Conservation (phyloP, 192 early-diverging fungal species). For the Hyaloraphidium curvatum region DNA sequence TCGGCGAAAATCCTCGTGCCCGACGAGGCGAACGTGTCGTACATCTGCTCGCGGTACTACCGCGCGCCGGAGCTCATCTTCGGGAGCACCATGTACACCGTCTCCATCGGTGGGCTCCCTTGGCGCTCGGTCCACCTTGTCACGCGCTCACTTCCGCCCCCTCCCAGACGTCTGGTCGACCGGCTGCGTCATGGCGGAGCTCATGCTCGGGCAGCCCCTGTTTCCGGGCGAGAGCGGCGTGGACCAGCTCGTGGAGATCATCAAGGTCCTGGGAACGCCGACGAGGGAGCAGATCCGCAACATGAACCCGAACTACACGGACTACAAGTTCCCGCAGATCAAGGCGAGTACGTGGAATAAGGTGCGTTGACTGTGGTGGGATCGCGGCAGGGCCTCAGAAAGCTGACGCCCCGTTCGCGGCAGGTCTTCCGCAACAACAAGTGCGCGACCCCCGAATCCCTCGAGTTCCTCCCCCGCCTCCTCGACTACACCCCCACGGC, state of each 20-base stretch:
- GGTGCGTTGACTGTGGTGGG: conserved; percentile 15
- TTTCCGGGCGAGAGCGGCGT: conserved; percentile 95
- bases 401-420: neutral
- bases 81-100: conserved; percentile 81
- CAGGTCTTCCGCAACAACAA: conserved; percentile 71
- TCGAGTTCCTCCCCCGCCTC: conserved; percentile 66
- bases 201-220: conserved; percentile 79
- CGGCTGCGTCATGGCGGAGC: conserved; percentile 91
- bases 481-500: conserved; percentile 78
- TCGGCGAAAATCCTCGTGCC: conserved; percentile 85
- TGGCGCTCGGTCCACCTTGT: neutral
- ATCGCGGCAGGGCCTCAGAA: neutral
- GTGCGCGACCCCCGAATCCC: conserved; percentile 58
- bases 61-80: conserved; percentile 93
- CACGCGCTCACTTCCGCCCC: neutral
- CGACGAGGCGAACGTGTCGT: conserved; percentile 94
- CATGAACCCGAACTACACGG: conserved; percentile 97
- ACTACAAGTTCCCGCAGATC: conserved; percentile 97
- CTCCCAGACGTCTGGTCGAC: conserved; percentile 75
- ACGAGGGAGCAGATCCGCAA: conserved; percentile 85
- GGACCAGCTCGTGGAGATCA: conserved; percentile 97
- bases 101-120: conserved; percentile 31
- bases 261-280: conserved; percentile 95
- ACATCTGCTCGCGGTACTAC: conserved; percentile 97
- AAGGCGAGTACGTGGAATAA: conserved; percentile 78